These are phyloP conservation scores for Phytophthora fragariae DNA, from an alignment of 352 stramenopile species.

Conservation along the genomic window DNA sequence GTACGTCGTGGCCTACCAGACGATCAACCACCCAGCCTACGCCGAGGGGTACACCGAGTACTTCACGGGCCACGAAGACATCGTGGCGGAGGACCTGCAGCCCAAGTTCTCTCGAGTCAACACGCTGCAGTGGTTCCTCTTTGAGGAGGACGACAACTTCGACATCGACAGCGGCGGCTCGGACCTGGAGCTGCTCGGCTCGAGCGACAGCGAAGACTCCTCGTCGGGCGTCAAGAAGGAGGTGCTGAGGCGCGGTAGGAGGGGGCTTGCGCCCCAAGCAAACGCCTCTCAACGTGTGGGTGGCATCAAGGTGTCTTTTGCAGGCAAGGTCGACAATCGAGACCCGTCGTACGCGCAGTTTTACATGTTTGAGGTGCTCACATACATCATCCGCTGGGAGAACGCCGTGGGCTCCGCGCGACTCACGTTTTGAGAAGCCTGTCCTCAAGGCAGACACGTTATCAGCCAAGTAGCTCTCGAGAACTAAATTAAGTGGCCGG, in stretches of 20 bases:
- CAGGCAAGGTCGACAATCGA: conserved; percentile 53
- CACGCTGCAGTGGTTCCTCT: conserved; percentile 57
- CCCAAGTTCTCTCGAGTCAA: conserved; percentile 54
- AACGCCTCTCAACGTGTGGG: conserved; percentile 3
- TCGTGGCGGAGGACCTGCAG: conserved; percentile 33
- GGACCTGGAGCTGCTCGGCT: conserved; percentile 47
- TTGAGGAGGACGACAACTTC: conserved; percentile 39
- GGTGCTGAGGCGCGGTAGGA: conserved; percentile 12
- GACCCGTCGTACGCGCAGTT: conserved; percentile 50
- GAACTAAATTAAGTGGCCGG: conserved; percentile 30
- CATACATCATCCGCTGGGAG: conserved; percentile 59
- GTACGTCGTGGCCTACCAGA: conserved; percentile 57
- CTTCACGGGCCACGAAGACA: conserved; percentile 43
- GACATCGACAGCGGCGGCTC: conserved; percentile 50
- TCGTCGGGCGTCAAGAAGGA: conserved; percentile 26
- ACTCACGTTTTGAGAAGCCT: conserved; percentile 35
- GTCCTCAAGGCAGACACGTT: not conserved
- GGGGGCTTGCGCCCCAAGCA: conserved; percentile 11
- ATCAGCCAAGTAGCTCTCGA: conserved; percentile 1
- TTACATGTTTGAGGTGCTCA: conserved; percentile 61
- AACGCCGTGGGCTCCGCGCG: conserved; percentile 46
- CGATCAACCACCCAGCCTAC: conserved; percentile 50
- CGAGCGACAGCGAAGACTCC: conserved; percentile 38
- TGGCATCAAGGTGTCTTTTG: conserved; percentile 55
- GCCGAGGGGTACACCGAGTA: conserved; percentile 47